A percentile compares a stretch with the other conserved stretches of the same genome.
phyloP scores from a whole-genome alignment of 805 yeast genomes.

The Schwanniomyces yamadae region DNA sequence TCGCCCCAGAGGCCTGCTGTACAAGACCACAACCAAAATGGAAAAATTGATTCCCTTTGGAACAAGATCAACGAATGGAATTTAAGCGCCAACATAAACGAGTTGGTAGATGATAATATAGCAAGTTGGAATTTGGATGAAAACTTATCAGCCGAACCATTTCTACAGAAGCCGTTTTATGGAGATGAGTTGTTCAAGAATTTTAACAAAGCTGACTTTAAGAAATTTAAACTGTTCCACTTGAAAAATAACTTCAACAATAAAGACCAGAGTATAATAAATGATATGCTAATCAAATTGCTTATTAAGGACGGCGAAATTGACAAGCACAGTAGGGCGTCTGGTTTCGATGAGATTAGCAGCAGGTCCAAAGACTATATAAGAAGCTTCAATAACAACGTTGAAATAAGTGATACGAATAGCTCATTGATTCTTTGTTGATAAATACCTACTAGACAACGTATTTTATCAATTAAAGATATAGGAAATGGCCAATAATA shows the following conservation, averaged over 20 bases:
- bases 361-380: conserved; percentile 3
- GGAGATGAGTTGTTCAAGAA: conserved; percentile 30
- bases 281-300: conserved; percentile 13
- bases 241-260: conserved; percentile 1
- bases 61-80: conserved; percentile 6
- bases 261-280: conserved; percentile 8
- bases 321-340: neutral
- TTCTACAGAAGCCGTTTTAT: conserved; percentile 18
- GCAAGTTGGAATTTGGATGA: conserved; percentile 40
- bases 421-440: conserved; percentile 18
- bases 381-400: conserved; percentile 3
- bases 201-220: conserved; percentile 21
- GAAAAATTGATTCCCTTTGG: conserved; percentile 2
- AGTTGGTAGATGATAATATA: conserved; percentile 30
- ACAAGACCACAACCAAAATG: conserved; percentile 2
- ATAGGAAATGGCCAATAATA: no score
- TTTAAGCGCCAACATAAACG: conserved; percentile 10
- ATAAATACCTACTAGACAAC: no score
- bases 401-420: conserved; percentile 7
- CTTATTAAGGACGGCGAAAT: conserved; percentile 5
- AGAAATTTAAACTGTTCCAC: conserved; percentile 24
- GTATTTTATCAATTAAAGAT: no score
- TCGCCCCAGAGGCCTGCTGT: neutral
- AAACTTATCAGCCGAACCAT: conserved; percentile 3
- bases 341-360: conserved; percentile 1